Conservation (phyloP, 2,329 filamentous ascomycete genomes). For the Elsinoe ampelina region DNA sequence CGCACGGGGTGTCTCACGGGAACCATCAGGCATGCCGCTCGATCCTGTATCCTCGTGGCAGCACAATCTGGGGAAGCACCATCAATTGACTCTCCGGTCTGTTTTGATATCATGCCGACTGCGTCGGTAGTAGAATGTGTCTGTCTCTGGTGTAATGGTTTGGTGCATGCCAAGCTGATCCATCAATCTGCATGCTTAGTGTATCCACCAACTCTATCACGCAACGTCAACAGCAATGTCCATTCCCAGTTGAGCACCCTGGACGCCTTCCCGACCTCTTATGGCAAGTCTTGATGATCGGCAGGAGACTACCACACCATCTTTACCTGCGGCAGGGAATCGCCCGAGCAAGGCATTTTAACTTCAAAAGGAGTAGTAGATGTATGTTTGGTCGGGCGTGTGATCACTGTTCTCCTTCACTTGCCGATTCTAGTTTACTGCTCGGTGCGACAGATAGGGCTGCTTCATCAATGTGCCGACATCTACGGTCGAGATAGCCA, state of each 20-base stretch:
- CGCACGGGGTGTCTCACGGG: neutral
- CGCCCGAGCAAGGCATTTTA: neutral
- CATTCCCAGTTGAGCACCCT: conserved; percentile 2
- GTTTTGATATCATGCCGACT: neutral
- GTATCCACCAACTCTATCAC: conserved; percentile 8
- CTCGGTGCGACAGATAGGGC: neutral
- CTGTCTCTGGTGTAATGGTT: neutral
- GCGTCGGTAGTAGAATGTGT: neutral
- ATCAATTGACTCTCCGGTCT: neutral
- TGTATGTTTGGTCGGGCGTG: neutral
- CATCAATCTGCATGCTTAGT: conserved; percentile 5
- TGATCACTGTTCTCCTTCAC: neutral
- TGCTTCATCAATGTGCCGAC: neutral
- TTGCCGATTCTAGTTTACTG: neutral
- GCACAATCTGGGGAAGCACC: neutral
- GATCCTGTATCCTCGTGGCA: neutral
- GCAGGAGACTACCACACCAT: neutral
- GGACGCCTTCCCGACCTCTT: conserved; percentile 3
- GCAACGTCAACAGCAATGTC: conserved; percentile 7
- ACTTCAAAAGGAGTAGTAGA: no score
- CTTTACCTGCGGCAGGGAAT: neutral
- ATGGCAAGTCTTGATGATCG: conserved; percentile 7
- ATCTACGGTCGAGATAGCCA: neutral
- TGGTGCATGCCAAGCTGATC: conserved; percentile 1
- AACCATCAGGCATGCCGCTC: neutral